These are phyloP conservation scores for Geranium rotundifolium DNA, from an alignment of 345 rosid species.

Conservation along the genomic window DNA sequence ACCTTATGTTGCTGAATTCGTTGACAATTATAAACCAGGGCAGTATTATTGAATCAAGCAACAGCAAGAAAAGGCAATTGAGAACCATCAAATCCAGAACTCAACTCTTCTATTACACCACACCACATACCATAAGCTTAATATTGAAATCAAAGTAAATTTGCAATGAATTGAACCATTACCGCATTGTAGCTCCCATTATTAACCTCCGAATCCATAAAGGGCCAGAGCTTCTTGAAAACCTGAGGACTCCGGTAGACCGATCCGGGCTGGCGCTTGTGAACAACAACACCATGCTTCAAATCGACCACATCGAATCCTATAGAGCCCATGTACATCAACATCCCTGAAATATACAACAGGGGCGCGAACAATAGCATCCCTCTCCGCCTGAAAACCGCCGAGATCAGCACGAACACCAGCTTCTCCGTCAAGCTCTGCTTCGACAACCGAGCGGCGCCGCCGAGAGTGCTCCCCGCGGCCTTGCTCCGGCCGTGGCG, in stretches of 20 bases:
- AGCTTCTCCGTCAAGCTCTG: conserved; percentile 44
- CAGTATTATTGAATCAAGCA: not conserved
- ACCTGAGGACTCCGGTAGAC: conserved; percentile 83
- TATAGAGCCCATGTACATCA: conserved; percentile 78
- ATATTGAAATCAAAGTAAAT: not conserved
- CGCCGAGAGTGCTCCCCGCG: conserved; percentile 7
- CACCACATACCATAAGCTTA: not conserved
- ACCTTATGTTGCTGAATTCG: not conserved
- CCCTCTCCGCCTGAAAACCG: conserved; percentile 69
- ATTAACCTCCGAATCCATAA: conserved; percentile 52
- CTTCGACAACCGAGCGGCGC: conserved; percentile 22
- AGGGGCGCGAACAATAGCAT: conserved; percentile 74
- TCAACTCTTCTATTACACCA: too few relatives aligned
- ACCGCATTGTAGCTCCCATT: conserved; percentile 59
- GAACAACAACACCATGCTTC: conserved; percentile 47
- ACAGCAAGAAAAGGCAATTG: not conserved
- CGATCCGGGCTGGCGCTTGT: conserved; percentile 57
- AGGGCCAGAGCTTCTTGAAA: conserved; percentile 70
- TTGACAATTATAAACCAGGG: not conserved
- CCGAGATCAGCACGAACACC: conserved; percentile 35
- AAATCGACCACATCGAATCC: conserved; percentile 59
- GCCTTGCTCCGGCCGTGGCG: conserved; percentile 45
- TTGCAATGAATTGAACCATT: conserved; percentile 4
- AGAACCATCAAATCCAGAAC: too few relatives aligned
- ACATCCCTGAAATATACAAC: conserved; percentile 73